Evolutionary conservation across 1,284 basidiomycete genomes (phyloP), one percentile per base, ranked within the genome.

Genomic region (Hymenochaete sp.): DNA sequence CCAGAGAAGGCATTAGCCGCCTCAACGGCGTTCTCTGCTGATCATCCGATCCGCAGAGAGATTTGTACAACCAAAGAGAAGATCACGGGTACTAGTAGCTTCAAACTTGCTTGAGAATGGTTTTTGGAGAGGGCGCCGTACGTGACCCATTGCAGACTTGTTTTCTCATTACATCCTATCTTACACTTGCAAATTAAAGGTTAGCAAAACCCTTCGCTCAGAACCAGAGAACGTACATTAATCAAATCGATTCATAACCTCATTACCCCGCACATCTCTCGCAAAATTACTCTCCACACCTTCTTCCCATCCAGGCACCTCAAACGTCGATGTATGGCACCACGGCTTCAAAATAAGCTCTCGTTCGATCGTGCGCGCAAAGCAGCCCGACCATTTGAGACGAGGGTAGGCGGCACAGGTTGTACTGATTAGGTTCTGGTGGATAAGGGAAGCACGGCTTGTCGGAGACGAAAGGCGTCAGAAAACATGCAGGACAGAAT

Each of bases 301-400:
- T 38, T 59, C 56, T 55, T 58, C 63, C 72, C 72, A 73, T 52
- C 60, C 60, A 7, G 72, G 67, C 7, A 63, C 53, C 53, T 74
- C 73, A 52, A 74, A 74, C 18, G 69, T 67, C 21, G 68, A 60
- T 8, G 67, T 65, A 56, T 75, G 72, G 56, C 70, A 72, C 72
- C 72, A 75, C 27, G 71, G 72, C 55, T 75, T 75, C 33, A 69
- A 57, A 18, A 55, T 37, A 36, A 71, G 59, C 57, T 75, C 73
- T 45, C 63, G 66, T 55, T 72, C 67, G 51, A 76, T 66, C 19
- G 68, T 66, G n/a, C 54, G 45, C 7, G 64, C 66, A 49, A 73
- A 75, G 53, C 64, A 62, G 50, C 67, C 60, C 4, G 68, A 68
- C 72, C 72, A 75, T 25, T 66, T 64, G 32, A 63, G 62, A 41